These are phyloP conservation scores for Setaria italica DNA, from an alignment of 202 grass and related monocot species.

Conservation along the genomic window DNA sequence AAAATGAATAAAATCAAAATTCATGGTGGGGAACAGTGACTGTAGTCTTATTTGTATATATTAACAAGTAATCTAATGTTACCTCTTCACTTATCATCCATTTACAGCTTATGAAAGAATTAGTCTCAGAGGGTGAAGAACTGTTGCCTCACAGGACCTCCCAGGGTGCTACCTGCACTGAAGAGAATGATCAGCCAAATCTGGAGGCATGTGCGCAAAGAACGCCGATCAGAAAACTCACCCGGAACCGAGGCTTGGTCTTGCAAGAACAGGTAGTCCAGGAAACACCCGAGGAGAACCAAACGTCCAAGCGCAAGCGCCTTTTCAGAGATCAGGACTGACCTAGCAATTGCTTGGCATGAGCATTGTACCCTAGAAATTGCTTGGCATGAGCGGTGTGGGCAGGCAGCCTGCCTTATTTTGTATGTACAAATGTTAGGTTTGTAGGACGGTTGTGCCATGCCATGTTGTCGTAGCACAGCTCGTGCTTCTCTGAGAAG, in stretches of 20 bases:
- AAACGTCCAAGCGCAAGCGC: slow-evolving; percentile 53
- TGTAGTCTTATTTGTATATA: background rate
- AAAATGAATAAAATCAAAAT: background rate
- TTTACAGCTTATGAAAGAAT: slow-evolving; percentile 70
- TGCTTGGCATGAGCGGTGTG: background rate
- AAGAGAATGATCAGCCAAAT: slow-evolving; percentile 12
- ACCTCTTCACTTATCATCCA: background rate
- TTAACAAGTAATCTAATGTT: background rate
- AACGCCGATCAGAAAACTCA: slow-evolving; percentile 75
- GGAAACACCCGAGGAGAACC: slow-evolving; percentile 55
- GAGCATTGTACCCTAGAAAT: background rate
- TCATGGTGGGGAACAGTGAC: background rate
- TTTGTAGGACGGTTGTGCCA: slow-evolving; percentile 30
- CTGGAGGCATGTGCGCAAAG: slow-evolving; percentile 11
- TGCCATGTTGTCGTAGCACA: slow-evolving; percentile 8
- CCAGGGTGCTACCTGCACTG: background rate
- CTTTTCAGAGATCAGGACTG: slow-evolving; percentile 46
- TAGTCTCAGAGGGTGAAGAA: slow-evolving; percentile 52
- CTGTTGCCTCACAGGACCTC: slow-evolving; percentile 67
- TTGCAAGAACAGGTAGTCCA: slow-evolving; percentile 61
- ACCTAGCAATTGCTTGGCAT: background rate
- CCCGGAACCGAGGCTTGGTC: slow-evolving; percentile 74
- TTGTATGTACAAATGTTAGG: slow-evolving; percentile 41
- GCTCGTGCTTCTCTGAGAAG: slow-evolving; percentile 33
- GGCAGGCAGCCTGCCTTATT: background rate